phyloP scores from a whole-genome alignment of 139 green algal genomes.

The Micractinium conductrix region DNA sequence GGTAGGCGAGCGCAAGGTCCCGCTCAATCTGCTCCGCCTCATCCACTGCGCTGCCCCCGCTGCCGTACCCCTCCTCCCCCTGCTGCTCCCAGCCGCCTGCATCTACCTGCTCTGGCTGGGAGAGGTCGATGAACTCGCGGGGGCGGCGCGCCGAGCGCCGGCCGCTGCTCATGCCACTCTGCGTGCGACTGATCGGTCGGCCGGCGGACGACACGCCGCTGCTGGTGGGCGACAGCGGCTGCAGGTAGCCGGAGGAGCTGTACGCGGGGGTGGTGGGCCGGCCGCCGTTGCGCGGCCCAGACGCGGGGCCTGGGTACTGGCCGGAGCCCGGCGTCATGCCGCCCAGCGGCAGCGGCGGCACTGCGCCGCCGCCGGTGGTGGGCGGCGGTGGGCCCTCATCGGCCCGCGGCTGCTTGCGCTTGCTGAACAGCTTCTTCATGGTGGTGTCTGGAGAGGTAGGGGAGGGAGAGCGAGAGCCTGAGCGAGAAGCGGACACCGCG shows the following conservation, averaged over 20 bases:
- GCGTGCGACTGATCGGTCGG: conserved; percentile 2
- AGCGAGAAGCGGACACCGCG: too few species aligned
- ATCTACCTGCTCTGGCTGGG: conserved; percentile 28
- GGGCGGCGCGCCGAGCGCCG: conserved; percentile 5
- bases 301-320: background rate
- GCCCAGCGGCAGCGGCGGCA: conserved; percentile 14
- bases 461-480: too few species aligned
- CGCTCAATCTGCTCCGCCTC: conserved; percentile 20
- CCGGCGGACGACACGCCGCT: background rate
- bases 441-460: too few species aligned
- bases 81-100: background rate
- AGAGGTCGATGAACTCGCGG: conserved; percentile 8
- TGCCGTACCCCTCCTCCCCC: background rate
- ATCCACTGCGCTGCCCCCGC: background rate
- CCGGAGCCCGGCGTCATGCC: background rate
- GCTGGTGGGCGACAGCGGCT: background rate
- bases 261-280: background rate
- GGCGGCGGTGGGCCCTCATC: background rate
- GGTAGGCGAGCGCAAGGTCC: conserved; percentile 38
- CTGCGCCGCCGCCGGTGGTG: background rate
- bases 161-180: conserved; percentile 8
- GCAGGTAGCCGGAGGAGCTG: conserved; percentile 14
- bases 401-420: conserved; percentile 25
- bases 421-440: conserved; percentile 31
- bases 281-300: background rate